These are phyloP conservation scores for Pythium guiyangense DNA, from an alignment of 352 stramenopile species.

Conservation along the genomic window DNA sequence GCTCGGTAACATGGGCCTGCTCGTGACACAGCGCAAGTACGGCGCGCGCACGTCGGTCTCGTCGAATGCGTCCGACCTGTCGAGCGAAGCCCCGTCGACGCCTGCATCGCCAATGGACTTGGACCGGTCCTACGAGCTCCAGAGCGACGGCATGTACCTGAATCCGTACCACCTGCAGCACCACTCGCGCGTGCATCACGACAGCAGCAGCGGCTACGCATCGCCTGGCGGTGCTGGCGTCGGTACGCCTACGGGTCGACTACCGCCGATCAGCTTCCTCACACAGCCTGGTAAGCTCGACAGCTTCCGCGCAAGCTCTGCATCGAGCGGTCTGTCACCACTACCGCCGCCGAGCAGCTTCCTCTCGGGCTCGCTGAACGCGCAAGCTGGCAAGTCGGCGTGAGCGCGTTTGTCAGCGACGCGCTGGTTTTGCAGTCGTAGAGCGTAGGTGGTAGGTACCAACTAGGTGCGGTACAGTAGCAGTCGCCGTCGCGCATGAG, in stretches of 20 bases:
- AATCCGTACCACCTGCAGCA: constrained; percentile 12
- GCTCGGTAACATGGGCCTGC: constrained; percentile 55
- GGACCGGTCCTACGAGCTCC: constrained; percentile 10
- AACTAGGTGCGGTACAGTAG: background rate
- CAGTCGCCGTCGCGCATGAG: background rate
- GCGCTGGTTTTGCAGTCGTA: background rate
- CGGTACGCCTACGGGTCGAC: constrained; percentile 28
- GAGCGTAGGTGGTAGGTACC: background rate
- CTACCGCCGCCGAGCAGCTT: constrained; percentile 46
- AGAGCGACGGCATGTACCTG: constrained; percentile 4
- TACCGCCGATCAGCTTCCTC: constrained; percentile 76
- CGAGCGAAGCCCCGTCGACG: constrained; percentile 24
- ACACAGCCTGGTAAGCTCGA: constrained; percentile 65
- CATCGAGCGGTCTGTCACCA: constrained; percentile 18
- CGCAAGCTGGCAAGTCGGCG: constrained; percentile 50
- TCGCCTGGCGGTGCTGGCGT: background rate
- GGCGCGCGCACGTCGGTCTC: constrained; percentile 17
- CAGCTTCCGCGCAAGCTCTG: constrained; percentile 44
- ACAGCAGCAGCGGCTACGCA: constrained; percentile 7
- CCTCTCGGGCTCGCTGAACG: constrained; percentile 30
- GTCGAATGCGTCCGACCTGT: constrained; percentile 27
- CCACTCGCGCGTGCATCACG: constrained; percentile 5
- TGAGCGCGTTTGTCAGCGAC: constrained; percentile 15
- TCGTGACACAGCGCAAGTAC: constrained; percentile 16
- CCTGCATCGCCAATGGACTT: constrained; percentile 34